Base-by-base conservation (phyloP, 2,329 filamentous ascomycete genomes). In the Ophiobolus disseminans region DNA sequence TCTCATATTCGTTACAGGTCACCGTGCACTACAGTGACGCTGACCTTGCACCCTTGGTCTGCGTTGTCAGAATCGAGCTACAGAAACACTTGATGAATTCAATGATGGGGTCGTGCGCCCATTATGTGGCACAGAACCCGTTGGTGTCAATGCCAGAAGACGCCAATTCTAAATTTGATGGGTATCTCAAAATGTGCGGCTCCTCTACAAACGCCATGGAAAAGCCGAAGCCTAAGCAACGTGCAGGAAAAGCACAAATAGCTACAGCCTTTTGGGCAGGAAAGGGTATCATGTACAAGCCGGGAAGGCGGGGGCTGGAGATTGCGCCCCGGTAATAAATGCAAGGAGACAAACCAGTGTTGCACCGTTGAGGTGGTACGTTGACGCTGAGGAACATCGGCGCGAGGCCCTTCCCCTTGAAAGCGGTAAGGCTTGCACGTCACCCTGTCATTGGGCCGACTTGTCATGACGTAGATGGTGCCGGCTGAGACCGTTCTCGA, bases 401-500 rank as follows among this genome's bases (percentile, higher is more conserved):
- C 11, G n/a, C 26, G 16, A 10, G n/a, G 9, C 8, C n/a, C 20
- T 17, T n/a, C n/a, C 38, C 23, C 28, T 7, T 25, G 21, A 21
- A 36, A 30, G 17, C 19, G 17, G 8, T n/a, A 13, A 21, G 36
- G 22, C 34, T 32, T 38, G 23, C 42, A 31, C 23, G 11, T 17
- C 14, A 23, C 32, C 42, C 31, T 22, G 20, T 40, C 40, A n/a
- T 41, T 40, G 36, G 35, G 26, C 9, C 36, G 31, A 23, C 25
- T 45, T 36, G 19, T 31, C 25, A 17, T 55, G 45, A 13, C 25
- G 43, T 13, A 47, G 16, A 14, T 31, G 26, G 2, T 32, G 41
- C 19, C 25, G 49, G 44, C 56, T 44, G 6, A 49, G 26, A 9
- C 48, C 14, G 8, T 55, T 47, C 1, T 48, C 39, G 10, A 55